Evolutionary conservation across 352 stramenopile genomes (phyloP), one percentile per base, ranked within the genome.

Genomic region (Pythium aristosporum): DNA sequence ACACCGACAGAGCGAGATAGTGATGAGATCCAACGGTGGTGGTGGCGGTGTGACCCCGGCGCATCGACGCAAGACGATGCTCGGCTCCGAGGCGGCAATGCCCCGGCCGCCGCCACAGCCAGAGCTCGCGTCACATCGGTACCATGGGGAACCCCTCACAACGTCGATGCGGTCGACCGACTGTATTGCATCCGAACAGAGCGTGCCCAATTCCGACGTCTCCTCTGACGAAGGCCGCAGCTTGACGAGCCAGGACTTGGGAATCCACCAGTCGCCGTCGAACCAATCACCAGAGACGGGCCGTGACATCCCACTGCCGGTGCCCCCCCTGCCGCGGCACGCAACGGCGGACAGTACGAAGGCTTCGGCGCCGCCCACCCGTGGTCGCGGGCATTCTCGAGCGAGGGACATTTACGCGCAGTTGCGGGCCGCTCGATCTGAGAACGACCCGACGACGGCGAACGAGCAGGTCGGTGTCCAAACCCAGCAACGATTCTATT

Each of bases 21-120:
- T 13, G 8, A 39, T 39, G 34, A 7, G 34, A 13, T 39, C 34
- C 11, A 39, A 10, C 11, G 34, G 34, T 39, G 34, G 34, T 39
- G 8, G 34, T 39, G 34, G 34, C 11, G 34, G 34, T 39, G 32
- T 5, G 5, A 39, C 34, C 8, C 34, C 6, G 0, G 34, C 34
- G 55, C 16, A 65, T 65, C 39, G 39, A 46, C 39, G 39, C 2
- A 9, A 9, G 57, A 65, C 63, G 30, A 50, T 70, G 16, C 57
- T 70, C 1, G 63, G 63, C 5, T 57, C 63, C 0, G 63, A 70
- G 30, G 23, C 34, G 34, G 34, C 32, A 0, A 44, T 60, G 16
- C 55, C 63, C 4, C 50, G 39, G 15, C 63, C 54, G 23, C 63
- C 63, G 11, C 47, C 63, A 7, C 47, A 52, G 11, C 41, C 55